Percentiles rank a stretch among this genome's conserved stretches.
phyloP scores from a whole-genome alignment of 257 asterid genomes.

The Solanum chaucha region DNA sequence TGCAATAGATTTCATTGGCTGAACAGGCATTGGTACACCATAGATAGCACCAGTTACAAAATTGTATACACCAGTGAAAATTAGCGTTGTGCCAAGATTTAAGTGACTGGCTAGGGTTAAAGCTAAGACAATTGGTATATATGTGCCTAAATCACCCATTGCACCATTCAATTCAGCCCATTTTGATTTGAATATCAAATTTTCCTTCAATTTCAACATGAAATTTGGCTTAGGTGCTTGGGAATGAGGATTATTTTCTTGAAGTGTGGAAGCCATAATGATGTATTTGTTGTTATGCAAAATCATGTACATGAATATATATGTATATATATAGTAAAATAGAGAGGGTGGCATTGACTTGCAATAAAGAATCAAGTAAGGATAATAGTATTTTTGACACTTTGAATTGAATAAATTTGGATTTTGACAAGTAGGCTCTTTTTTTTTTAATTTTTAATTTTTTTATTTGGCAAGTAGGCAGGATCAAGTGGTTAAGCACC shows the following conservation, averaged over 20 bases:
- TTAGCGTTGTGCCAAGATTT: slow-evolving; percentile 62
- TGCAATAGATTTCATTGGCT: slow-evolving; percentile 98
- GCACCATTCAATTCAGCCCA: slow-evolving; percentile 75
- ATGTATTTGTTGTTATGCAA: not conserved
- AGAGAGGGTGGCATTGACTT: not conserved
- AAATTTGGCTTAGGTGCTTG: slow-evolving; percentile 9
- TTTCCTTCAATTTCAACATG: slow-evolving; percentile 20
- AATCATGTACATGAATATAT: not conserved
- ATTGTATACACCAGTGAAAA: slow-evolving; percentile 74
- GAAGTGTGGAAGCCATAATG: not conserved
- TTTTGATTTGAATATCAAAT: slow-evolving; percentile 39
- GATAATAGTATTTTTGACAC: not conserved
- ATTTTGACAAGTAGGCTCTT: not conserved
- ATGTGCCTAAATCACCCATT: slow-evolving; percentile 84
- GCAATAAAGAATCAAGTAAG: not conserved
- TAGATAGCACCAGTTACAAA: slow-evolving; percentile 64
- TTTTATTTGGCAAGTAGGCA: not conserved
- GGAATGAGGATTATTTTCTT: not conserved
- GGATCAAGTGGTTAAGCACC: not conserved
- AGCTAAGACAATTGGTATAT: slow-evolving; percentile 56
- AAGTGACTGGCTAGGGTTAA: slow-evolving; percentile 56
- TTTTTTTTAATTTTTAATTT: too few relatives aligned
- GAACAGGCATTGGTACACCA: slow-evolving; percentile 95
- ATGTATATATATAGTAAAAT: not conserved
- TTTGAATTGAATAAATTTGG: not conserved